Conservation (phyloP, 2,329 filamentous ascomycete genomes). For the Blastomyces emzantsi region DNA sequence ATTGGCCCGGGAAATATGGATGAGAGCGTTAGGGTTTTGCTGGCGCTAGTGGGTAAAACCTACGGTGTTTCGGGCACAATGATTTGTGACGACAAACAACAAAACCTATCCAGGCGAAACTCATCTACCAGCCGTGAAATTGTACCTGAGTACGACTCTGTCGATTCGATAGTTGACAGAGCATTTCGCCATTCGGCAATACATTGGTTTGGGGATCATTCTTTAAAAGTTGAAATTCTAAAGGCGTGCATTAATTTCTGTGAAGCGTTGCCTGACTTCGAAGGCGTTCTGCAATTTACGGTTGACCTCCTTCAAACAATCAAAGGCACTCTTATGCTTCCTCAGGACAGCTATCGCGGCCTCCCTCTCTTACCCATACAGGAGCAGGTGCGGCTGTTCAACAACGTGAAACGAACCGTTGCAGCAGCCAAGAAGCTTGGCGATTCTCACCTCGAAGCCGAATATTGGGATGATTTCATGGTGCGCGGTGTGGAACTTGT, state of each 20-base stretch:
- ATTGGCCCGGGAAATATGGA: conserved; percentile 36
- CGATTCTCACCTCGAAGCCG: conserved; percentile 58
- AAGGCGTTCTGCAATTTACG: conserved; percentile 80
- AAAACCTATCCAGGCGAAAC: conserved; percentile 9
- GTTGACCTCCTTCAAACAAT: conserved; percentile 74
- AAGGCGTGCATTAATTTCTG: conserved; percentile 88
- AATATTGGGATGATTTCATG: conserved; percentile 97
- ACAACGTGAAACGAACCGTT: conserved; percentile 78
- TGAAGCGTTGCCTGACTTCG: conserved; percentile 85
- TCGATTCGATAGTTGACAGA: conserved; percentile 35
- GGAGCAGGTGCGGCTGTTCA: conserved; percentile 74
- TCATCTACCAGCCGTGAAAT: conserved; percentile 15
- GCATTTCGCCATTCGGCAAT: conserved; percentile 39
- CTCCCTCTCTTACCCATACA: conserved; percentile 64
- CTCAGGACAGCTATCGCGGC: conserved; percentile 55
- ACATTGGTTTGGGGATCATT: conserved; percentile 61
- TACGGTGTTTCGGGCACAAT: conserved; percentile 34
- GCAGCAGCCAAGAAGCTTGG: conserved; percentile 68
- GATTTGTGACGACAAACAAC: conserved; percentile 17
- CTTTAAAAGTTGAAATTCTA: conserved; percentile 77
- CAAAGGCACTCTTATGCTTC: conserved; percentile 64
- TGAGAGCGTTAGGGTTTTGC: conserved; percentile 31
- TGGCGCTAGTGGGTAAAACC: conserved; percentile 31
- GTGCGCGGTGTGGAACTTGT: conserved; percentile 68
- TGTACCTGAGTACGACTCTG: conserved; percentile 27